Base-by-base conservation (phyloP, 495 filamentous ascomycete genomes). In the Stereocaulon alpinum region DNA sequence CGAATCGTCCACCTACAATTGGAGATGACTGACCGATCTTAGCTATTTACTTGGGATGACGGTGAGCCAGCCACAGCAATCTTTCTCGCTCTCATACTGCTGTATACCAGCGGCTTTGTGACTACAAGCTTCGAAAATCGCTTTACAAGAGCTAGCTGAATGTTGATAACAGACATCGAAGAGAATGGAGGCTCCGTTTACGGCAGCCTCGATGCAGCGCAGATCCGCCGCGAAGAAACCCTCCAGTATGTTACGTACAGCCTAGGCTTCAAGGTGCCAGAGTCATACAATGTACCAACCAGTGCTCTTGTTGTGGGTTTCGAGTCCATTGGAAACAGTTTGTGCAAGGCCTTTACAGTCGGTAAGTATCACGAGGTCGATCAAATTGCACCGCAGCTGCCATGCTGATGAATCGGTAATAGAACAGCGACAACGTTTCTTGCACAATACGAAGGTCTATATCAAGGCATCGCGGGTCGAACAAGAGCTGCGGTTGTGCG, bases 11-110 rank as follows among this genome's bases (percentile, higher is more conserved):
- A 37, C 2, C 9, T 37, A 37, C 15, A 27, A 4, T 5, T 52
- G 6, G 9, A 22, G 34, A 12, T 37, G 15, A 7, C 49, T 52
- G 30, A 52, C 30, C 12, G 20, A n/a, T n/a, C 4, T 18, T 10
- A 52, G 49, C 9, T 52, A 12, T 52, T 52, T 20, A 52, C 49
- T 32, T 52, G 49, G 49, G 49, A 52, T 34, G 49, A 52, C 17
- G 49, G 49, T 52, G n/a, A 52, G 49, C 30, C n/a, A 34, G 9
- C 18, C 15, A 14, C 9, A 29, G 34, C 9, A 9, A 10, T 37
- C n/a, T n/a, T 32, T 11, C 5, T 18, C n/a, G 9, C n/a, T 18
- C 34, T 37, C 4, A n/a, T 24, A 24, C 24, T 24, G 24, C 3
- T 24, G 24, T 30, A 11, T 18, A 2, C 10, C 27, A 50, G 27